phyloP scores from a whole-genome alignment of 306 rosid genomes.

The Citrullus mucosospermus region DNA sequence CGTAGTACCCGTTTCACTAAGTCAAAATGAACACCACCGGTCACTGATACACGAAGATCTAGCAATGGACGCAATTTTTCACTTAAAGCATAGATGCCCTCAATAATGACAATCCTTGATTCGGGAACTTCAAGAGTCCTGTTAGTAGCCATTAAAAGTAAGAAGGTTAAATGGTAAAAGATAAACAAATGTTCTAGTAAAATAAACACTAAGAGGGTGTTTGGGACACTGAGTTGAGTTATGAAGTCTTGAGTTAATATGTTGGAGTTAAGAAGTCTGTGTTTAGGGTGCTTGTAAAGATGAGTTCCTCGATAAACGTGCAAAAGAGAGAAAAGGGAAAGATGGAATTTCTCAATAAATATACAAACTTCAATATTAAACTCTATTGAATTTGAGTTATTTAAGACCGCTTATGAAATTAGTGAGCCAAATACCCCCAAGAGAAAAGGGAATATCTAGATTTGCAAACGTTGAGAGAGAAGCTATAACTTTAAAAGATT shows the following conservation, averaged over 20 bases:
- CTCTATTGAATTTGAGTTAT: too few species aligned
- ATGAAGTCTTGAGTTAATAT: too few species aligned
- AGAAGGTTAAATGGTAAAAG: not conserved
- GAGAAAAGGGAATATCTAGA: not conserved
- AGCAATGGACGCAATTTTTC: constrained; percentile 75
- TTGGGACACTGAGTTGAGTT: too few species aligned
- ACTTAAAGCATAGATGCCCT: constrained; percentile 94
- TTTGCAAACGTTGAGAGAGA: not conserved
- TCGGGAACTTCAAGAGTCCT: constrained; percentile 85
- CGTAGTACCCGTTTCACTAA: constrained; percentile 95
- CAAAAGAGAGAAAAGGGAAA: too few species aligned
- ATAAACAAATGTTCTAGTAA: not conserved
- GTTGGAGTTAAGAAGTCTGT: too few species aligned
- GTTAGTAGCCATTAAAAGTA: constrained; percentile 11
- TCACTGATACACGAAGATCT: constrained; percentile 92
- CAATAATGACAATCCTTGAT: constrained; percentile 73
- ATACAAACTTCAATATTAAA: too few species aligned
- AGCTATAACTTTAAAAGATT: not conserved
- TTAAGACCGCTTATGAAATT: too few species aligned
- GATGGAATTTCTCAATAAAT: too few species aligned
- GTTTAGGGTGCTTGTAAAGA: too few species aligned
- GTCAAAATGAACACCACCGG: constrained; percentile 98
- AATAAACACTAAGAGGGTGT: not conserved
- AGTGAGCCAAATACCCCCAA: too few species aligned
- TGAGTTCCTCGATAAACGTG: too few species aligned